Conservation (phyloP, 23 red algal genomes). For the Gracilaria gracilis region DNA sequence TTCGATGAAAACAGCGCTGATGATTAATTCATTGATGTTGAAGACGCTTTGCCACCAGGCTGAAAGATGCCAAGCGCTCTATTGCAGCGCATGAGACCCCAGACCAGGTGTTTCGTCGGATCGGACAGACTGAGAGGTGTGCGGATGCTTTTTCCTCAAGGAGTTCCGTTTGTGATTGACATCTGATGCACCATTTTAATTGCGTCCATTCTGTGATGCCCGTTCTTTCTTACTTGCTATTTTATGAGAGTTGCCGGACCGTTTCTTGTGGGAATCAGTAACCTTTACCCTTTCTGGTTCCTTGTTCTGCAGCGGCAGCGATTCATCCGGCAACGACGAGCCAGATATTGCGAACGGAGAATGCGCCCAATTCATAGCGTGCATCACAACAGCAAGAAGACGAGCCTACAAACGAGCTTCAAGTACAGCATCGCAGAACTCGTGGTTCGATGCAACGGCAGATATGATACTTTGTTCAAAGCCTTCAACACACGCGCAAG, state of each 20-base stretch:
- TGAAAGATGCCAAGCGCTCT: background rate
- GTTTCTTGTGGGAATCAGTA: background rate
- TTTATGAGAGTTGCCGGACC: too few relatives aligned
- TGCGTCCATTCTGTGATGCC: background rate
- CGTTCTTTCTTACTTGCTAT: background rate
- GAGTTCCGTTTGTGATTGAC: background rate
- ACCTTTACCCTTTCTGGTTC: background rate
- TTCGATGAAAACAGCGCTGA: slow-evolving; percentile 19
- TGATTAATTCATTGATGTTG: slow-evolving; percentile 28
- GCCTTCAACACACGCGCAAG: slow-evolving; percentile 10
- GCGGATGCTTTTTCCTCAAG: background rate
- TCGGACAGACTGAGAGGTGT: background rate
- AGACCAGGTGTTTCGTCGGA: slow-evolving; percentile 16
- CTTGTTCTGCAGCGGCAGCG: background rate
- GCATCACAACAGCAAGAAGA: slow-evolving; percentile 35
- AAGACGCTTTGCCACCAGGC: slow-evolving; percentile 28
- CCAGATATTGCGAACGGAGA: slow-evolving; percentile 48
- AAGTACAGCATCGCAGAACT: slow-evolving; percentile 51
- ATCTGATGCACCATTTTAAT: background rate
- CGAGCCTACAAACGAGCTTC: slow-evolving; percentile 47
- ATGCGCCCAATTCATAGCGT: slow-evolving; percentile 54
- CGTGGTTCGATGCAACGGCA: slow-evolving; percentile 24
- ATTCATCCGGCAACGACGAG: too few relatives aligned
- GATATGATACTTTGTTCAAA: slow-evolving; percentile 3
- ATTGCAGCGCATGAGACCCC: slow-evolving; percentile 18